Base-by-base conservation (phyloP, 108 stramenopile genomes). In the Bacterosira constricta region DNA sequence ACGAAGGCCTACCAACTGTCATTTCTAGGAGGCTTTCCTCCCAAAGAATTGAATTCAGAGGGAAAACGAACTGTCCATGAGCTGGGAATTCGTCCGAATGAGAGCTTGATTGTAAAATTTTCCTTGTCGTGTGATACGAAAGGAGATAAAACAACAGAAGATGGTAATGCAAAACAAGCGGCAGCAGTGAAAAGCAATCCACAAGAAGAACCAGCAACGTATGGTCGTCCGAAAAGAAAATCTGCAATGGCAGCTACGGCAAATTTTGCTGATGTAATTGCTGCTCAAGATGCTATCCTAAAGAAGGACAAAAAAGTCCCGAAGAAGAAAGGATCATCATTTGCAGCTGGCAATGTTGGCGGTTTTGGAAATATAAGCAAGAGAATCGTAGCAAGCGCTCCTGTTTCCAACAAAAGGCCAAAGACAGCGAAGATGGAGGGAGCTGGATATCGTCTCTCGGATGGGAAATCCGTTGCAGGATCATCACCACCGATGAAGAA, bases 211-310 rank as follows among this genome's bases (percentile, higher is more conserved):
- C n/a, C 12, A 18, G 20, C 34, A 25, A 41, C 27, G 49, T 36
- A 41, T 18, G 42, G 60, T 30, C 69, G 68, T 52, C 77, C 77
- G 29, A 83, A 83, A 57, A 76, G 86, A 66, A 83, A 85, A 27
- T 77, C 88, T 4, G 80, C 88, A 1, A 75, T 76, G 18, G 83
- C 81, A 12, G 88, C 88, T 15, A 63, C 83, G 10, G 86, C 84
- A 44, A 49, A 66, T 25, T 86, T 90, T 66, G 66, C 66, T 37
- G 79, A 85, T 41, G 63, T 88, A 15, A 90, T 90, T 45, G 49
- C 77, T 30, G 85, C 84, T 23, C 89, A 90, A 82, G 82, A 88
- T 73, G 75, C 71, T 51, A 59, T 81, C 10, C 37, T 85, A 38
- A 71, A 79, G 50, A 46, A 59, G 46, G 64, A 57, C 21, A 75